Evolutionary conservation across 176 grass and related monocot species (phyloP).

Genomic region (Pharus latifolius): DNA sequence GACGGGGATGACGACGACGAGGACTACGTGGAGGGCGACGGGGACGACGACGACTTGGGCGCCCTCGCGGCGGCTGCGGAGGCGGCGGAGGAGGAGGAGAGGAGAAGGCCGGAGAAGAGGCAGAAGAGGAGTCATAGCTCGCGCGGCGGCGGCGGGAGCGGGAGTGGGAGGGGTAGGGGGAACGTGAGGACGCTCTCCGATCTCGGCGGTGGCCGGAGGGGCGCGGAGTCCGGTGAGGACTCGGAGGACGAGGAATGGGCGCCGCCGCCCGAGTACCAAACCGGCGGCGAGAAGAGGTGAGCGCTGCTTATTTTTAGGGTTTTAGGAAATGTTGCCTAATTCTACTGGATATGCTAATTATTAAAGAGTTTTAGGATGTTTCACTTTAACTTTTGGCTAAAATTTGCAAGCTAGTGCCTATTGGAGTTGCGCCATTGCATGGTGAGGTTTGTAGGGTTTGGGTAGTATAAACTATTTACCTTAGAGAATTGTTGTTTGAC

Average conservation of each 20-base stretch:
- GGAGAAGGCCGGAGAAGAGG: conserved; percentile 29
- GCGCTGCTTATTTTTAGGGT: not conserved
- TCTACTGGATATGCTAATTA: too few species aligned
- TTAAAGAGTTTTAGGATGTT: conserved; percentile 13
- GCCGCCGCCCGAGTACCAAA: conserved; percentile 37
- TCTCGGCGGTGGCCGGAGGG: conserved; percentile 25
- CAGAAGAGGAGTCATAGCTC: conserved; percentile 20
- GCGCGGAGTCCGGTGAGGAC: conserved; percentile 25
- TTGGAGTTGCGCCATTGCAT: too few species aligned
- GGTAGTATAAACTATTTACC: too few species aligned
- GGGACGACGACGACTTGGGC: conserved; percentile 19
- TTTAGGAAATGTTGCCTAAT: too few species aligned
- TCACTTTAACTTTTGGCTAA: not conserved
- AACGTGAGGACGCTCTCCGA: conserved; percentile 44
- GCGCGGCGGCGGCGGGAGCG: conserved; percentile 8
- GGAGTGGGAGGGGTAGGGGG: conserved; percentile 17
- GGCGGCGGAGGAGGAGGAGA: not conserved
- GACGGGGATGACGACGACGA: conserved; percentile 21
- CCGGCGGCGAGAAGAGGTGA: conserved; percentile 60
- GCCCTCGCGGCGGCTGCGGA: conserved; percentile 12
- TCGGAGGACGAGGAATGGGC: conserved; percentile 40
- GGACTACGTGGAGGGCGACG: conserved; percentile 22
- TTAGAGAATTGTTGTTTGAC: conserved; percentile 1
- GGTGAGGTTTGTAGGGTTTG: not conserved
- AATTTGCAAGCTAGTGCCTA: not conserved